Conservation (phyloP, 257 asterid genomes). For the Coffea eugenioides region DNA sequence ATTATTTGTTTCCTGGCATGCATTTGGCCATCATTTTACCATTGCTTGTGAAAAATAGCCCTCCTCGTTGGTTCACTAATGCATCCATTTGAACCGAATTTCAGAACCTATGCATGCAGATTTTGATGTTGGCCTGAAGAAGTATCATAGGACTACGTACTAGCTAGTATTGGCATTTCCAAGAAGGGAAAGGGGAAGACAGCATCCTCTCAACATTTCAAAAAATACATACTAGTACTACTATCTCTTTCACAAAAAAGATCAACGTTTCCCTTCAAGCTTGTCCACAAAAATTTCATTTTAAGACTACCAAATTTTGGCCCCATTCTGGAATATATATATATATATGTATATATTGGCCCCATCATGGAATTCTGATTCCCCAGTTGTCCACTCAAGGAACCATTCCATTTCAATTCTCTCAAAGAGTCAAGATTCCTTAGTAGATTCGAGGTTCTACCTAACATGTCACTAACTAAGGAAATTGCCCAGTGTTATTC, state of each 20-base stretch:
- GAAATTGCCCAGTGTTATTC: neutral
- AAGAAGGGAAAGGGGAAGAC: no score
- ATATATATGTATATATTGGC: neutral
- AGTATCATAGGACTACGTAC: no score
- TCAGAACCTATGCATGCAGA: neutral
- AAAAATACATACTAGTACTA: no score
- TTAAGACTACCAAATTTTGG: no score
- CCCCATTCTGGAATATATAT: no score
- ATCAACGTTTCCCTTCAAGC: no score
- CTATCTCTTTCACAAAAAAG: no score
- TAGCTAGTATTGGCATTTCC: no score
- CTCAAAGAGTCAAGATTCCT: neutral
- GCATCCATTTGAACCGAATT: neutral
- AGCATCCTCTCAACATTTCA: no score
- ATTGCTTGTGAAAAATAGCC: neutral
- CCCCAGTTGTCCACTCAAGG: neutral
- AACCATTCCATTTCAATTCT: neutral
- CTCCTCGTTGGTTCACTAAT: no score
- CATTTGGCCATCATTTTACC: neutral
- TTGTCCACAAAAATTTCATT: no score
- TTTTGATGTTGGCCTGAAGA: no score
- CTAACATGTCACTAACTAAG: neutral
- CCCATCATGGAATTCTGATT: neutral
- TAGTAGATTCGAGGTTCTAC: neutral
- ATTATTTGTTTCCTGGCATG: neutral